Evolutionary conservation across 2,329 filamentous ascomycete genomes (phyloP).

Genomic region (Coniochaeta hoffmannii): DNA sequence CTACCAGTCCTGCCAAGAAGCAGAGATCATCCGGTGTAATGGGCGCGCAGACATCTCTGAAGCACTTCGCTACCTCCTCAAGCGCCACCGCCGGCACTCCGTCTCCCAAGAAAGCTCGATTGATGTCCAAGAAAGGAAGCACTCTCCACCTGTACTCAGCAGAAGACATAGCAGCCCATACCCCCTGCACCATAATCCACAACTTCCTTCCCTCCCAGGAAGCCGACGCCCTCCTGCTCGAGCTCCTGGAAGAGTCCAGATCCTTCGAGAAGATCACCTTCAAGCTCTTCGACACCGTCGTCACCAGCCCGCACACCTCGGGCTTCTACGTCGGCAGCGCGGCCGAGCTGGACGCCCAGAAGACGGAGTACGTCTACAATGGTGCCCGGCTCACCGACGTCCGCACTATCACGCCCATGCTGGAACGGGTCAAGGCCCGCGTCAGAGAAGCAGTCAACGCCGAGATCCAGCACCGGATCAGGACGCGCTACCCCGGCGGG

Average conservation of each 20-base stretch:
- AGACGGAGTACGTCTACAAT: slow-evolving; percentile 79
- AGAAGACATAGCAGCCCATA: slow-evolving; percentile 71
- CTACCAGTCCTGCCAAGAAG: slow-evolving; percentile 23
- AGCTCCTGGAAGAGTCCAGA: slow-evolving; percentile 66
- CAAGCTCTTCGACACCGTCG: slow-evolving; percentile 81
- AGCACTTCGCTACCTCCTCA: slow-evolving; percentile 33
- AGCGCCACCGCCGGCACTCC: slow-evolving; percentile 10
- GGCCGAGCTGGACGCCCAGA: slow-evolving; percentile 62
- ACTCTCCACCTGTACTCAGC: slow-evolving; percentile 82
- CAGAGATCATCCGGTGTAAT: slow-evolving; percentile 20
- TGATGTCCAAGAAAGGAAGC: slow-evolving; percentile 66
- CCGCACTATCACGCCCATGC: slow-evolving; percentile 65
- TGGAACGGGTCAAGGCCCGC: slow-evolving; percentile 59
- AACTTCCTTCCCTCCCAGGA: slow-evolving; percentile 71
- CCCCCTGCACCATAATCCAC: slow-evolving; percentile 86
- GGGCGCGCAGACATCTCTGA: slow-evolving; percentile 58
- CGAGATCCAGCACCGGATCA: slow-evolving; percentile 67
- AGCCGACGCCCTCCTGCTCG: slow-evolving; percentile 66
- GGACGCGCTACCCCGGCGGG: slow-evolving; percentile 56
- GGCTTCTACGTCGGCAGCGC: slow-evolving; percentile 74
- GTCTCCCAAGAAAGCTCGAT: slow-evolving; percentile 33
- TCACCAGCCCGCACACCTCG: slow-evolving; percentile 76
- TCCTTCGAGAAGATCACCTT: slow-evolving; percentile 68
- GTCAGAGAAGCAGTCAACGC: slow-evolving; percentile 72
- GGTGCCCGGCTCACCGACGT: slow-evolving; percentile 70